phyloP scores from a whole-genome alignment of 352 stramenopile genomes.

The Globisporangium yorkense region DNA sequence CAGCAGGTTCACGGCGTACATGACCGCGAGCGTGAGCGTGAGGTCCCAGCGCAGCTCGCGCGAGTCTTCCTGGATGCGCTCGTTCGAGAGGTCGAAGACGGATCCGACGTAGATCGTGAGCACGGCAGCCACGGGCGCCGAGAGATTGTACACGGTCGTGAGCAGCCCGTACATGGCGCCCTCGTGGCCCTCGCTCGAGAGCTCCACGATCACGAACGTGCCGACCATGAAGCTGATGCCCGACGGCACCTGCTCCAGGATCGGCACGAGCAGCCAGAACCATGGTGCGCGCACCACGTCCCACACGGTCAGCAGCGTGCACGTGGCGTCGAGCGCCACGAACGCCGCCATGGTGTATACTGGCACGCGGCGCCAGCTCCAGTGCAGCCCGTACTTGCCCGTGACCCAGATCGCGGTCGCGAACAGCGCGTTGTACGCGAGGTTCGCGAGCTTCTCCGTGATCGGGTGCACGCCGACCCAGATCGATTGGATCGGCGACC shows the following conservation, averaged over 20 bases:
- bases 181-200: slow-evolving; percentile 43
- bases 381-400: slow-evolving; percentile 37
- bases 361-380: slow-evolving; percentile 55
- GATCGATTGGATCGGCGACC: slow-evolving; percentile 26
- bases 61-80: slow-evolving; percentile 41
- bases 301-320: slow-evolving; percentile 51
- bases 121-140: slow-evolving; percentile 33
- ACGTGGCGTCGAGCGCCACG: slow-evolving; percentile 27
- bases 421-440: slow-evolving; percentile 22
- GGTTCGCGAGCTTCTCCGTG: slow-evolving; percentile 25
- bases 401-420: slow-evolving; percentile 29
- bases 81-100: slow-evolving; percentile 43
- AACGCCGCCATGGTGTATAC: slow-evolving; percentile 22
- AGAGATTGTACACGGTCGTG: slow-evolving; percentile 46
- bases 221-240: slow-evolving; percentile 54
- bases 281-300: slow-evolving; percentile 54
- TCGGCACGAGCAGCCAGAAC: slow-evolving; percentile 52
- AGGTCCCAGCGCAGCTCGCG: slow-evolving; percentile 42
- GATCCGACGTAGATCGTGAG: slow-evolving; percentile 48
- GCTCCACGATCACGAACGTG: slow-evolving; percentile 58
- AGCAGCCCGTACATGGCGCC: slow-evolving; percentile 49
- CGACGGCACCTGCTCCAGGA: slow-evolving; percentile 43
- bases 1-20: slow-evolving; percentile 47
- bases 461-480: slow-evolving; percentile 34
- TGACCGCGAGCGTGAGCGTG: slow-evolving; percentile 54